phyloP scores from a whole-genome alignment of 106 monocot genomes.

The Apostasia ramifera region DNA sequence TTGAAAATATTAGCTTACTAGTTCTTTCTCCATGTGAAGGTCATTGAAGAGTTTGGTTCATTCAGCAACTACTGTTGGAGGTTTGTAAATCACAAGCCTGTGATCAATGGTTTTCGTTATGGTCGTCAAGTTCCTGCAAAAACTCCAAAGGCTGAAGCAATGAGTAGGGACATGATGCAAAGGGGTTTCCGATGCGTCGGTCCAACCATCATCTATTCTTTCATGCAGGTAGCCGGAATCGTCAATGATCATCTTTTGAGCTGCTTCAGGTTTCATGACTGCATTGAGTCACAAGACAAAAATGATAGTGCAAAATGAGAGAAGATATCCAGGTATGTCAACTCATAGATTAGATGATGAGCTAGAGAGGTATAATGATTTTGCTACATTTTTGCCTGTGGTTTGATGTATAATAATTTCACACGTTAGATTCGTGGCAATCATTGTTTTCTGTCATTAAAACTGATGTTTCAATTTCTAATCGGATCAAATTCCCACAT shows the following conservation, averaged over 20 bases:
- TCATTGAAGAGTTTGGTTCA: slow-evolving; percentile 61
- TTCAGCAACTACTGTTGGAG: slow-evolving; percentile 54
- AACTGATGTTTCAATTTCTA: too few species aligned
- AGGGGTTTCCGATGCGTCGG: slow-evolving; percentile 61
- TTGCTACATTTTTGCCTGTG: too few species aligned
- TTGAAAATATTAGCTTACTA: too few species aligned
- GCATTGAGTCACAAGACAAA: not conserved
- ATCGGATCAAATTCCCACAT: too few species aligned
- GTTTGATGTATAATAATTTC: too few species aligned
- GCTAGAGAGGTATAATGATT: too few species aligned
- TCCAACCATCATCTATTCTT: slow-evolving; percentile 48
- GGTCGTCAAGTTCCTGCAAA: slow-evolving; percentile 51
- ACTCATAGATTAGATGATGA: too few species aligned
- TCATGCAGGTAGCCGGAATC: slow-evolving; percentile 59
- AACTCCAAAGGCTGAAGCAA: slow-evolving; percentile 54
- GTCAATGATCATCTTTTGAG: slow-evolving; percentile 53
- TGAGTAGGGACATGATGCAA: slow-evolving; percentile 62
- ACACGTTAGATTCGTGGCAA: too few species aligned
- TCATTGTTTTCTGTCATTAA: too few species aligned
- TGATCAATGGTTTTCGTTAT: slow-evolving; percentile 35
- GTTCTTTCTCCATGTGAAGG: slow-evolving; percentile 16
- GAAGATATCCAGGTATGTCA: not conserved
- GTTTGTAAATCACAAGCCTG: slow-evolving; percentile 61
- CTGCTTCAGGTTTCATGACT: slow-evolving; percentile 32
- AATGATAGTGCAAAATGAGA: not conserved